Evolutionary conservation across 257 asterid genomes (phyloP).

Genomic region (Nicotiana attenuata): DNA sequence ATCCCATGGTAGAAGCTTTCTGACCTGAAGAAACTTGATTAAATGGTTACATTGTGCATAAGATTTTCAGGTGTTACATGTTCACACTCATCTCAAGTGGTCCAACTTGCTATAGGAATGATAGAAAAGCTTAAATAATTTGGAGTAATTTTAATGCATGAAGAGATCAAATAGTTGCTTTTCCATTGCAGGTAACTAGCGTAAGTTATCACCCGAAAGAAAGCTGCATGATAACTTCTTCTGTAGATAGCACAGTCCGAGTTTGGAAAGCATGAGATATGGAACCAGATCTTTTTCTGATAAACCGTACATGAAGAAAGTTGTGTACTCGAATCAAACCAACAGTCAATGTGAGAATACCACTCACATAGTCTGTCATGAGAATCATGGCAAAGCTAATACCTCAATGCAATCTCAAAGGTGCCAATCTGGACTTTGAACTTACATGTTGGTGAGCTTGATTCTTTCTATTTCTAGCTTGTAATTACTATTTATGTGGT

Average conservation of each 20-base stretch:
- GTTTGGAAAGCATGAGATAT: conserved; percentile 76
- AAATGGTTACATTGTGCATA: not conserved
- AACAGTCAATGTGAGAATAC: not conserved
- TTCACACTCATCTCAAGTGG: not conserved
- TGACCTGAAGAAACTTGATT: not conserved
- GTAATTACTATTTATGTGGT: not conserved
- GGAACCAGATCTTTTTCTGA: not conserved
- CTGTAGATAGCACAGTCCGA: conserved; percentile 81
- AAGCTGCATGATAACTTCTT: conserved; percentile 76
- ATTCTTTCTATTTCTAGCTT: not conserved
- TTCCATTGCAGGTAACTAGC: conserved; percentile 67
- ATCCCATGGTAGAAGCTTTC: not conserved
- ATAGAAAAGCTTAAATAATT: not conserved
- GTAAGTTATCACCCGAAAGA: conserved; percentile 94
- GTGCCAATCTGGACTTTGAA: not conserved
- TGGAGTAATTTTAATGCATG: not conserved
- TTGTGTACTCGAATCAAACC: not conserved
- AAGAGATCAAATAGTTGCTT: not conserved
- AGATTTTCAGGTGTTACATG: not conserved
- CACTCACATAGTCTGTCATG: not conserved
- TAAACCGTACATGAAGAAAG: not conserved
- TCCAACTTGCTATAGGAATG: not conserved
- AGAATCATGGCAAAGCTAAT: not conserved
- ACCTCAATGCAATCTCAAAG: not conserved
- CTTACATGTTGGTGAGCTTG: not conserved